A percentile compares a stretch with the other conserved stretches of the same genome.
Conservation (phyloP, 306 rosid genomes). For the Sicyos edulis region DNA sequence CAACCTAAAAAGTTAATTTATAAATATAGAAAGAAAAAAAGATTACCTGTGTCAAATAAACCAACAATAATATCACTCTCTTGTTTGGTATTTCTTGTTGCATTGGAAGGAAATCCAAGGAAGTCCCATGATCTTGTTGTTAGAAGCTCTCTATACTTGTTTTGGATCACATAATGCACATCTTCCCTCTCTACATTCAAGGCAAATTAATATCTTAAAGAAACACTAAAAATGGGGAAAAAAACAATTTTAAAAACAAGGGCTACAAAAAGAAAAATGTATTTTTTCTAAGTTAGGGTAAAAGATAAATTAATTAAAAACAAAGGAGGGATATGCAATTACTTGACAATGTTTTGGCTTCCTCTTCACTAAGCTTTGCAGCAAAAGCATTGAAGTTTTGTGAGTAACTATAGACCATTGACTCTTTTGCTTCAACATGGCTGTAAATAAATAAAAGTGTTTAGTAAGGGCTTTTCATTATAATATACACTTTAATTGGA, state of each 20-base stretch:
- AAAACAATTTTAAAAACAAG: not conserved
- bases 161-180: conserved; percentile 55
- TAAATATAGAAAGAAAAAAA: not conserved
- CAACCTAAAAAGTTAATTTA: no score
- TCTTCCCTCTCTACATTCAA: conserved; percentile 41
- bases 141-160: conserved; percentile 61
- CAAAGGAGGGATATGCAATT: not conserved
- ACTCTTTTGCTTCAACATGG: conserved; percentile 47
- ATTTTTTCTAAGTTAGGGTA: no score
- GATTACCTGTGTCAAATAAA: conserved; percentile 70
- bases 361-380: conserved; percentile 59
- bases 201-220: not conserved
- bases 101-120: conserved; percentile 56
- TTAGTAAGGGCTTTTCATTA: no score
- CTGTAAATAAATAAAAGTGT: conserved; percentile 25
- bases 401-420: conserved; percentile 67
- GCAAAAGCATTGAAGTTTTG: conserved; percentile 87
- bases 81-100: conserved; percentile 40
- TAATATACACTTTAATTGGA: no score
- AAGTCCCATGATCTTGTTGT: conserved; percentile 92
- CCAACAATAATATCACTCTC: conserved; percentile 63
- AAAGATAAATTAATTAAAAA: no score
- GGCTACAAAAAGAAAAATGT: no score
- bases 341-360: conserved; percentile 55
- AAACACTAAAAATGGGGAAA: no score